Evolutionary conservation across 345 rosid species (phyloP), one percentile per base, ranked within the genome.

Genomic region (Stellera chamaejasme): DNA sequence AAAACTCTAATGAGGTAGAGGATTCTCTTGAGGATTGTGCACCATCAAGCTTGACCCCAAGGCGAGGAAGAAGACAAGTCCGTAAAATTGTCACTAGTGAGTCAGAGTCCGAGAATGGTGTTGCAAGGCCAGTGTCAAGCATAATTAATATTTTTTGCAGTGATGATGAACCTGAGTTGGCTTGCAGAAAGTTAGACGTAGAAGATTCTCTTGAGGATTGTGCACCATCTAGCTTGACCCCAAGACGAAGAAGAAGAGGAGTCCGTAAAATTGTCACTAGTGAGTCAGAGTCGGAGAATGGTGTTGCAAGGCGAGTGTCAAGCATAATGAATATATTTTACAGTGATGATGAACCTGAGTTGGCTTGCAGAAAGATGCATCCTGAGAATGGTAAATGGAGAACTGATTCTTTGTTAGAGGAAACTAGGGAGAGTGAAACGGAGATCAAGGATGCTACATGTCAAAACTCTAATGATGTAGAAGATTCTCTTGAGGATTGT

Each of bases 11-110:
- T 26, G 77, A 77, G 23, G 74, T 75, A 46, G 46, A 73, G 58
- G 72, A 67, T 69, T 51, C 15, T 39, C 62, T 51, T 45, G 55
- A 53, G 9, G 75, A 64, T 53, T 58, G 56, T 52, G 48, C 56
- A 43, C 54, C 53, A 15, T 39, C 58, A 59, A 13, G 44, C 48
- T 10, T 55, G 16, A 55, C 77, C 55, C 66, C 69, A 11, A 87
- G 81, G n/a, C n/a, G n/a, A n/a, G n/a, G n/a, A 59, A 82, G 82
- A 75, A 90, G 71, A 68, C 77, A 70, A 63, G n/a, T n/a, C 15
- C 67, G 59, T 11, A 75, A 71, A 16, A 47, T 84, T 61, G 69
- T 90, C 26, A 65, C 70, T 23, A 87, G 85, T 57, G 90, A 84
- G 60, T 59, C 77, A 2, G 93, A 87, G 65, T 66, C 75, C 62